Evolutionary conservation across 2,329 filamentous ascomycete genomes (phyloP), one percentile per base, ranked within the genome.

Genomic region (Alternaria consortialis): DNA sequence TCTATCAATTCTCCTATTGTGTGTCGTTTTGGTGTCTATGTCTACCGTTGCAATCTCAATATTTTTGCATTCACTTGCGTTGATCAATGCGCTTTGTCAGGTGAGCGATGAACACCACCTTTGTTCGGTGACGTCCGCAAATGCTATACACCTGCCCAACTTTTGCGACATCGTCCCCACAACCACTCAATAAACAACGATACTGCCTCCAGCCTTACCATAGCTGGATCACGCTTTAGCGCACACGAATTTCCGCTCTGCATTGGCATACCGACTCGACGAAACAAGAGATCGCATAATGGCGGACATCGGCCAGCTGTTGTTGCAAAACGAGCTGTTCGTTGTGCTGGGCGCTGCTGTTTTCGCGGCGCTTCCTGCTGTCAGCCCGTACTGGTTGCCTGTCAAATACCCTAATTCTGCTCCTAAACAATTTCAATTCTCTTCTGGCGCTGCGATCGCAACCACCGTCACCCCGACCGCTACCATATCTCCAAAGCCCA

Each of bases 271-370:
- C 13, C 20, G 15, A 23, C 31, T 37, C 32, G 20, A 29, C 23
- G 17, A 47, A 17, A 20, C 23, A n/a, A 17, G 3, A 50, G 17
- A 43, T 34, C 29, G 32, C 20, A 29, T 15, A 47, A 59, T 13
- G 25, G 23, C 17, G 31, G 8, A 32, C 23, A 13, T 50, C 47
- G 55, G n/a, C 39, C 39, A 44, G 42, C 27, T 47, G 17, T 11
- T 32, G 11, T 36, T 54, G 7, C 34, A 47, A n/a, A 47, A 54
- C 13, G 56, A 58, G 4, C 25, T 58, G 27, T 48, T 53, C 34
- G 6, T 47, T 8, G 34, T 13, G 3, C 4, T 20, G 31, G 31
- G 42, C 1, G 7, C 39, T 31, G 20, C 13, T 11, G 5, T 50
- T 8, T 5, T 59, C 4, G 9, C 31, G n/a, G 17, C 6, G 8